Base-by-base conservation (phyloP, 2,329 filamentous ascomycete species). In the Setomelanomma holmii region DNA sequence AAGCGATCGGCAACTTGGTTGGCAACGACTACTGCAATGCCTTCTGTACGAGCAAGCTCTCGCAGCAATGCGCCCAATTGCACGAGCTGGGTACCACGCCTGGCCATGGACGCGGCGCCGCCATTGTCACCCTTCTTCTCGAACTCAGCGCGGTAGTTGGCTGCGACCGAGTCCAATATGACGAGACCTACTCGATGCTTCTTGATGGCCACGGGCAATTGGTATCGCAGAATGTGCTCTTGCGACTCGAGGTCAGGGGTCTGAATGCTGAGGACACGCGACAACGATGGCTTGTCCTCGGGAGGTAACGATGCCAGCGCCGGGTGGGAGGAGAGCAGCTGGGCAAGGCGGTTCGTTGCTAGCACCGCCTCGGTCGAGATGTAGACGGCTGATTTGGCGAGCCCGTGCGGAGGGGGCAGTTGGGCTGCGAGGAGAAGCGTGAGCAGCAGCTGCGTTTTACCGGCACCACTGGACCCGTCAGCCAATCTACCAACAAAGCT, bases 1-100 rank as follows among this genome's bases (percentile, higher is more conserved):
- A 99, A 96, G 4, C 92, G 88, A 76, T 99, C 95, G 5, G 91
- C 90, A 23, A 99, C 93, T 75, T 99, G 95, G 71, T 99, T 99
- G 4, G 93, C 90, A 3, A 97, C 89, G 1, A 99, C 92, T 22
- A 99, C 82, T 20, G 92, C 93, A 40, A 97, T 80, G 59, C 88
- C 82, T 67, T 96, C 80, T 36, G 83, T 84, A 33, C 85, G 84
- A 1, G 95, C 95, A 1, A 98, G 78, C 34, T 88, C 83, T 30
- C 92, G 86, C 19, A 99, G 80, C 44, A 91, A 80, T 35, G 87
- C 84, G 30, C 93, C 90, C 2, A 96, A 79, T 23, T 87, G 86
- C 14, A 91, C 83, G 45, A 99, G 84, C 68, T 96, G 90, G 44
- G 84, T 81, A 58, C 88, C 88, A 56, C 95, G 86, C 34, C 86